These are phyloP conservation scores for Hirsutella thompsonii DNA, from an alignment of 2,329 filamentous ascomycete genomes.

Conservation along the genomic window DNA sequence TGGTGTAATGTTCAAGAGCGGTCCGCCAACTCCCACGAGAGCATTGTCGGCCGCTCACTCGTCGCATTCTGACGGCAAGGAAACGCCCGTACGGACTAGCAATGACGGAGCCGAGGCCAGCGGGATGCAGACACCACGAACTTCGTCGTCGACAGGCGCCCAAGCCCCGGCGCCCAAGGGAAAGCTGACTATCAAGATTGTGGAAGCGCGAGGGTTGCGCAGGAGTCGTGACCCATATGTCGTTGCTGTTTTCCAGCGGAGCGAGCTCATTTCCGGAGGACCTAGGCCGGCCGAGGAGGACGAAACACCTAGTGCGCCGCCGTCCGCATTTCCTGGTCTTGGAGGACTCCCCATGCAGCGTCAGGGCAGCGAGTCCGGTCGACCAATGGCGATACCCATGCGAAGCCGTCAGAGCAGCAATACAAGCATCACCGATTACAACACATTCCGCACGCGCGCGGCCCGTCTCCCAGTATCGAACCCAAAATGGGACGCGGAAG, in stretches of 20 bases:
- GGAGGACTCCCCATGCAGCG: slow-evolving; percentile 51
- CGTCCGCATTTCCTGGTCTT: slow-evolving; percentile 39
- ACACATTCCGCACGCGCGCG: slow-evolving; percentile 45
- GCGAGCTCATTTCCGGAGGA: slow-evolving; percentile 86
- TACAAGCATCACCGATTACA: slow-evolving; percentile 64
- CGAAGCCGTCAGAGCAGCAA: slow-evolving; percentile 92
- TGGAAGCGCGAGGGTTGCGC: slow-evolving; percentile 69
- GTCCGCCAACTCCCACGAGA: slow-evolving; percentile 78
- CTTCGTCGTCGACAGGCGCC: slow-evolving; percentile 34
- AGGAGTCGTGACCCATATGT: slow-evolving; percentile 86
- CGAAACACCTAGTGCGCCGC: slow-evolving; percentile 32
- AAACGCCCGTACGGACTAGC: slow-evolving; percentile 23
- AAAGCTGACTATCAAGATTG: slow-evolving; percentile 79
- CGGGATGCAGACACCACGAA: slow-evolving; percentile 39
- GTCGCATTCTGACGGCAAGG: slow-evolving; percentile 32
- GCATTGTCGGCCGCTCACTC: slow-evolving; percentile 58
- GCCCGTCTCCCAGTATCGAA: slow-evolving; percentile 52
- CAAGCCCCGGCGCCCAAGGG: slow-evolving; percentile 66
- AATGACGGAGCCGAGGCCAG: slow-evolving; percentile 31
- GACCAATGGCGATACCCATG: slow-evolving; percentile 92
- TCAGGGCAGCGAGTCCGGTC: slow-evolving; percentile 68
- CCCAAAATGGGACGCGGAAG: slow-evolving; percentile 92
- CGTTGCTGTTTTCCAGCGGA: slow-evolving; percentile 91
- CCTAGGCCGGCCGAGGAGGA: slow-evolving; percentile 54
- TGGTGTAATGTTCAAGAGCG: slow-evolving; percentile 67